Conservation (phyloP, 345 rosid species). For the Arabis alpina region DNA sequence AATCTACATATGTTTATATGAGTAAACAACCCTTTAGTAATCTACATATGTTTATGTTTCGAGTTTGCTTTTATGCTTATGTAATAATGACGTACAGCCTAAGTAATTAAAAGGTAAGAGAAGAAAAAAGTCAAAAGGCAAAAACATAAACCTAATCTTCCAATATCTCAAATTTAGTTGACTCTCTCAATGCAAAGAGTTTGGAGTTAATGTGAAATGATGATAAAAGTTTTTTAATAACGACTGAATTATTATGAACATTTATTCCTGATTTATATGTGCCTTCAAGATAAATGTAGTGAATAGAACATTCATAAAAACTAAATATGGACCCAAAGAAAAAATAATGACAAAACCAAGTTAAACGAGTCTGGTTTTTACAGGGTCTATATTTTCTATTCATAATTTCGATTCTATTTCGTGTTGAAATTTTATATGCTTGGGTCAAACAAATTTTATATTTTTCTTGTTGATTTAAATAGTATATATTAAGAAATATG, state of each 20-base stretch:
- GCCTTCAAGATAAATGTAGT: neutral
- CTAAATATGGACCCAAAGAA: neutral
- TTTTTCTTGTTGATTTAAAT: neutral
- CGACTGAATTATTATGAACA: neutral
- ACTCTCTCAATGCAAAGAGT: neutral
- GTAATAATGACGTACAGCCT: slow-evolving; percentile 39
- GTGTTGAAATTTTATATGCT: neutral
- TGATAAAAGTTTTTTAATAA: neutral
- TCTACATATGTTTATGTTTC: neutral
- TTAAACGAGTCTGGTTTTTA: slow-evolving; percentile 24
- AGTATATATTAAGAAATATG: slow-evolving; percentile 18
- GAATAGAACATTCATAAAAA: neutral
- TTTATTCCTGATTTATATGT: neutral
- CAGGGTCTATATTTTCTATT: neutral
- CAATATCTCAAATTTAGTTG: slow-evolving; percentile 39
- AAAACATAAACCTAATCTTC: slow-evolving; percentile 44
- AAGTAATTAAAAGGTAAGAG: slow-evolving; percentile 20
- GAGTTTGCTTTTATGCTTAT: slow-evolving; percentile 9
- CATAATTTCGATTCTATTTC: neutral
- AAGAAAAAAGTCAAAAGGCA: slow-evolving; percentile 38
- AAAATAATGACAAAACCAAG: neutral
- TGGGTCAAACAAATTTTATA: slow-evolving; percentile 20
- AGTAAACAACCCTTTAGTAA: no score
- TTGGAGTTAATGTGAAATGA: slow-evolving; percentile 31
- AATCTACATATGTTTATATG: neutral